A percentile compares a stretch with the other conserved stretches of the same genome.
phyloP scores from a whole-genome alignment of 495 filamentous ascomycete genomes.

The Daldinia concentrica region DNA sequence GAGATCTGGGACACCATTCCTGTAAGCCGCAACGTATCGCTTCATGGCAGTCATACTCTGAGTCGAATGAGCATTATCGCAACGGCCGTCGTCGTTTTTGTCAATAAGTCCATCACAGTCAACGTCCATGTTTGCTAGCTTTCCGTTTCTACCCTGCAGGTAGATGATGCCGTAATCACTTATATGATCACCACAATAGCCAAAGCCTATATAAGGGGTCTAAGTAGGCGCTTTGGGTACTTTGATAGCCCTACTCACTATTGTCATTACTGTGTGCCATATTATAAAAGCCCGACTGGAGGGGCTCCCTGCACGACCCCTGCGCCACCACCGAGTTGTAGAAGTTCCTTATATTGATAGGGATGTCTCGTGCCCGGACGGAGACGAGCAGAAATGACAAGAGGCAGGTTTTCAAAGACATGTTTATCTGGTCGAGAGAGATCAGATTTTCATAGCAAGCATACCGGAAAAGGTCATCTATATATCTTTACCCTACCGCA shows the following conservation, averaged over 20 bases:
- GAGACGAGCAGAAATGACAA: neutral
- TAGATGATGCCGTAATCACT: neutral
- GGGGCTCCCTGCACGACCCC: neutral
- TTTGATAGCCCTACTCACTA: neutral
- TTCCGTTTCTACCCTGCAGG: neutral
- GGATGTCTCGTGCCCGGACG: neutral
- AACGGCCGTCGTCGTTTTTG: neutral
- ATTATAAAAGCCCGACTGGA: neutral
- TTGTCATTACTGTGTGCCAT: neutral
- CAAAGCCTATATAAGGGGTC: neutral
- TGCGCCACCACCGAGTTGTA: neutral
- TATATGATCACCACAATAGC: neutral
- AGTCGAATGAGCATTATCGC: neutral
- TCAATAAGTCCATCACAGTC: neutral
- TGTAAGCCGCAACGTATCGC: neutral
- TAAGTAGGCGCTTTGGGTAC: neutral
- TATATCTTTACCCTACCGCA: neutral
- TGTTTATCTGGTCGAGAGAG: neutral
- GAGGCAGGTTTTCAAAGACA: neutral
- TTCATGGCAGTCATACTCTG: neutral
- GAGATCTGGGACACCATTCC: constrained; percentile 55
- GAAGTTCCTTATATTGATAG: neutral
- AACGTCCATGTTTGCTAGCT: neutral
- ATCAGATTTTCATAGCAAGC: neutral
- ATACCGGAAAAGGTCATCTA: neutral